A percentile compares a stretch with the other conserved stretches of the same genome.
Evolutionary conservation across 2,329 filamentous ascomycete genomes (phyloP).

Genomic region (Aurifilum marmelostoma): DNA sequence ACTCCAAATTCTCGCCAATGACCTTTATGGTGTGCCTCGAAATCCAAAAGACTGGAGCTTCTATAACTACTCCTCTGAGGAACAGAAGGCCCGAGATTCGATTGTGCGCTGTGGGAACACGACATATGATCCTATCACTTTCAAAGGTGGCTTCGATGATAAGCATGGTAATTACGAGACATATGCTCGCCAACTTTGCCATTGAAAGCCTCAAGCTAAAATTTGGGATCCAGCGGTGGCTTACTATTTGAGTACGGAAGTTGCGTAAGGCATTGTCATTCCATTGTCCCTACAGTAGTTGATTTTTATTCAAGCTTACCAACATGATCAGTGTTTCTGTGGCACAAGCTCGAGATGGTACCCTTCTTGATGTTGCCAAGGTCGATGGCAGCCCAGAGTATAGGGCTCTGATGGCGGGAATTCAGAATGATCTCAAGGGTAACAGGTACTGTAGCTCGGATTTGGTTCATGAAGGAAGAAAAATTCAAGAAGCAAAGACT

Average conservation of each 20-base stretch:
- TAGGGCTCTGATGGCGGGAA: background rate
- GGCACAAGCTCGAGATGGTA: background rate
- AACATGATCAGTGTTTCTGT: background rate
- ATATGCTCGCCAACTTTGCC: background rate
- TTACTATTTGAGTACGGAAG: too few species aligned
- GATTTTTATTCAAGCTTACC: too few species aligned
- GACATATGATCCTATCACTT: background rate
- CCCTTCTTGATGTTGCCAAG: background rate
- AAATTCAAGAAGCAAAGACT: too few species aligned
- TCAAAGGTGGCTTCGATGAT: background rate
- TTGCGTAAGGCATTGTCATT: too few species aligned
- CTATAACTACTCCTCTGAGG: background rate
- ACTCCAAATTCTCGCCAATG: background rate
- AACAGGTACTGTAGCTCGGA: too few species aligned
- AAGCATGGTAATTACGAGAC: background rate
- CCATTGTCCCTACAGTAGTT: too few species aligned
- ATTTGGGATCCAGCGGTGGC: background rate
- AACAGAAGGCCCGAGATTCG: background rate
- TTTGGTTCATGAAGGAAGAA: too few species aligned
- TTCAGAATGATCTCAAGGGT: too few species aligned
- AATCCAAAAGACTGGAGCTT: background rate
- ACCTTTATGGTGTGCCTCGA: too few species aligned
- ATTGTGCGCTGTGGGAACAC: background rate
- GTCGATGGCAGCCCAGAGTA: background rate
- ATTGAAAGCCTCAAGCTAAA: background rate